These are phyloP conservation scores for Aspergillus novofumigatus DNA, from an alignment of 2,329 filamentous ascomycete genomes.

Conservation along the genomic window DNA sequence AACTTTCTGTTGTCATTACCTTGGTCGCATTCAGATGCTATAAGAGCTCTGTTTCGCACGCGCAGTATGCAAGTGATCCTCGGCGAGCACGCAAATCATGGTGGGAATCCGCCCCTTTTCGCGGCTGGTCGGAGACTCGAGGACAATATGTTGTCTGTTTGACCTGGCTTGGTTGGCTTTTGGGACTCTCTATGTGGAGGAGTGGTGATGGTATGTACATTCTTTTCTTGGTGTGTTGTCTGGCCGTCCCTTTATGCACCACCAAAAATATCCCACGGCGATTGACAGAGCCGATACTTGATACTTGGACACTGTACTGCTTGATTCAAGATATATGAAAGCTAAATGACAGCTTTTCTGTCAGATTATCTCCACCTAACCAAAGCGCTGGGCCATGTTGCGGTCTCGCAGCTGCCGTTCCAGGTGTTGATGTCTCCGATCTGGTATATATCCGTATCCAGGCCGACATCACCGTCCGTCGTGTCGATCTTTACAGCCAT, in stretches of 20 bases:
- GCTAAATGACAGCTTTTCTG: neutral
- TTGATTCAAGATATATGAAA: neutral
- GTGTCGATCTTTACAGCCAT: constrained; percentile 50
- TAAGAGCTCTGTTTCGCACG: constrained; percentile 11
- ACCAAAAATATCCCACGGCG: neutral
- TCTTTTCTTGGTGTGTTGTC: neutral
- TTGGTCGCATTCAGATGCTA: constrained; percentile 38
- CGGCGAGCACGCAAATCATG: constrained; percentile 30
- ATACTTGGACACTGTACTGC: neutral
- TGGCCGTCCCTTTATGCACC: neutral
- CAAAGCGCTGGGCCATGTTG: constrained; percentile 58
- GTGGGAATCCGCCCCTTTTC: constrained; percentile 42
- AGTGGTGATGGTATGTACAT: constrained; percentile 51
- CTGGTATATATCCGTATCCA: constrained; percentile 39
- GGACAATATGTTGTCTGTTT: constrained; percentile 47
- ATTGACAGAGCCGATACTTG: neutral
- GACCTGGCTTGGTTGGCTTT: constrained; percentile 51
- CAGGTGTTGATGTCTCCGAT: constrained; percentile 53
- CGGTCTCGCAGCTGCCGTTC: constrained; percentile 56
- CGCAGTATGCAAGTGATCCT: constrained; percentile 1
- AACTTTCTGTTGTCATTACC: constrained; percentile 49
- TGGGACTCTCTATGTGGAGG: constrained; percentile 47
- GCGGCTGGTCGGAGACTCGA: constrained; percentile 46
- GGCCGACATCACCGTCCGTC: constrained; percentile 45
- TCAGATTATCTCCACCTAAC: constrained; percentile 61